These are phyloP conservation scores for Claviceps cyperi DNA, from an alignment of 2,329 filamentous ascomycete genomes.

Conservation along the genomic window DNA sequence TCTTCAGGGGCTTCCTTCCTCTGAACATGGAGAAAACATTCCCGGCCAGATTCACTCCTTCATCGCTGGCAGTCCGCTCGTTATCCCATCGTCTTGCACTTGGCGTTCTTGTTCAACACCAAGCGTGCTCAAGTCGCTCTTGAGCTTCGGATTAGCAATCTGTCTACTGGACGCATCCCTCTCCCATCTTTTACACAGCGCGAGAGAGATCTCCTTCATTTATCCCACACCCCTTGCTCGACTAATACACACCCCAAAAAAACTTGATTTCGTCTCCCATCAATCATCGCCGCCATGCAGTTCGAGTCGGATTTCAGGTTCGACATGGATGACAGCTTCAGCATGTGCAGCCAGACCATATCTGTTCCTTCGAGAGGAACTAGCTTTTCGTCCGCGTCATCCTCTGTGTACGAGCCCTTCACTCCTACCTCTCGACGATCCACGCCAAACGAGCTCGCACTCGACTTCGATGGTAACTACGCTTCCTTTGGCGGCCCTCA, in stretches of 20 bases:
- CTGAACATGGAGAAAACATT: constrained; percentile 18
- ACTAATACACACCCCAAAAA: not conserved
- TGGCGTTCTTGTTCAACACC: constrained; percentile 3
- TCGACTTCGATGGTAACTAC: constrained; percentile 24
- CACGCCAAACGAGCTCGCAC: constrained; percentile 23
- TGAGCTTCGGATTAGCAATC: constrained; percentile 1
- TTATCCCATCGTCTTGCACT: not conserved
- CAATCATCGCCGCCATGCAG: constrained; percentile 20
- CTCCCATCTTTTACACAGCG: not conserved
- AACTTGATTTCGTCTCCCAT: not conserved
- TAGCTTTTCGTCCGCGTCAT: constrained; percentile 25
- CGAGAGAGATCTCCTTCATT: constrained; percentile 3
- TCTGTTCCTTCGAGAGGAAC: constrained; percentile 20
- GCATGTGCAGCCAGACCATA: constrained; percentile 22
- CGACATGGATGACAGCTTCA: constrained; percentile 26
- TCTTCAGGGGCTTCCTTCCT: constrained; percentile 25
- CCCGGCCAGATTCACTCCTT: constrained; percentile 17
- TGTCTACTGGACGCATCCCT: not conserved
- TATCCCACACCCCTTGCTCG: not conserved
- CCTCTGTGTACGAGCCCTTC: constrained; percentile 27
- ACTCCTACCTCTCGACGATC: constrained; percentile 31
- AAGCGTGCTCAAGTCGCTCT: not conserved
- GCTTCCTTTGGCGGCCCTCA: constrained; percentile 13
- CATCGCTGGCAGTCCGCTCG: constrained; percentile 2
- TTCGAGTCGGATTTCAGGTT: constrained; percentile 25